Conservation (phyloP, 768 basidiomycete genomes). For the Pulveroboletus sp. region DNA sequence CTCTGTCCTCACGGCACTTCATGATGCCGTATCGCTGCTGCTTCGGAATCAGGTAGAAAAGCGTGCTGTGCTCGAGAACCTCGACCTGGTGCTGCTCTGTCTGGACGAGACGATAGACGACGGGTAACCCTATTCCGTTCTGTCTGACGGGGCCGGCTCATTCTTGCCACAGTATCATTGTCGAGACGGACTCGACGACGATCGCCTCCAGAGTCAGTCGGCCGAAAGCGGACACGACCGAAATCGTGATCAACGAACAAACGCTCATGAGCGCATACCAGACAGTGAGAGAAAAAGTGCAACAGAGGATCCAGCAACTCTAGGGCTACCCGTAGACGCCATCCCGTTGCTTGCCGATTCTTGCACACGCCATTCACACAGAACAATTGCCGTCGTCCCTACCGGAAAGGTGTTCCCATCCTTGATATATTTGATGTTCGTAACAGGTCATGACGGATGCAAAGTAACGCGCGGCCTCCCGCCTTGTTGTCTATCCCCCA, state of each 20-base stretch:
- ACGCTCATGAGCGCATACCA: constrained; percentile 91
- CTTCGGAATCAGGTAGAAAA: constrained; percentile 94
- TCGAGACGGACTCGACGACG: constrained; percentile 94
- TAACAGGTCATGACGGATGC: constrained; percentile 2
- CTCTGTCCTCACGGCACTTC: constrained; percentile 75
- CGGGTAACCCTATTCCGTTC: constrained; percentile 56
- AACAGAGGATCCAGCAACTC: constrained; percentile 75
- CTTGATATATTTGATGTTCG: background rate
- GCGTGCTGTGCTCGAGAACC: constrained; percentile 87
- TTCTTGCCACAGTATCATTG: constrained; percentile 66
- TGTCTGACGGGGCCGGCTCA: constrained; percentile 3
- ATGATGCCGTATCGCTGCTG: constrained; percentile 81
- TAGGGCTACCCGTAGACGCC: constrained; percentile 42
- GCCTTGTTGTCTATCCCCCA: background rate
- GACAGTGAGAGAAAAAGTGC: constrained; percentile 81
- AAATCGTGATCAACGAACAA: constrained; percentile 99
- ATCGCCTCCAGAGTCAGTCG: constrained; percentile 92
- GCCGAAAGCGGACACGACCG: constrained; percentile 87
- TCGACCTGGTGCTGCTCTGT: constrained; percentile 88
- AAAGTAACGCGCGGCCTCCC: constrained; percentile 2
- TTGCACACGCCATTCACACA: background rate
- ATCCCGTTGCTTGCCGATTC: constrained; percentile 4
- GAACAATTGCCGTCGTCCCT: background rate
- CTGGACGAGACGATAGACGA: constrained; percentile 98
- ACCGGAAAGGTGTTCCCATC: background rate